phyloP scores from a whole-genome alignment of 2,329 filamentous ascomycete genomes.

The Monosporascus sp. region DNA sequence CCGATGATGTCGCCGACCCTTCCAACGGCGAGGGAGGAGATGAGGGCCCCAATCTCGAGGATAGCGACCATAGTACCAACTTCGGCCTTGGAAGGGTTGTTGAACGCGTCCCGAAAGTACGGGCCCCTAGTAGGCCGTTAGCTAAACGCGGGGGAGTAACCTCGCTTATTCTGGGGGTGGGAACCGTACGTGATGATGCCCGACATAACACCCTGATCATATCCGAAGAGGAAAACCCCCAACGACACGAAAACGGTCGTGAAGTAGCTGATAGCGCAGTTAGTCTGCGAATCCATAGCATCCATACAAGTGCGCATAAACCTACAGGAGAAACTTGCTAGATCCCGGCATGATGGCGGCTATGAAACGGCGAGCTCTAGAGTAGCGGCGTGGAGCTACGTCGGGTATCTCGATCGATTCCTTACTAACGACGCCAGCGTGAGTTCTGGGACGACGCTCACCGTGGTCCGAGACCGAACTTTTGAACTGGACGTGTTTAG shows the following conservation, averaged over 20 bases:
- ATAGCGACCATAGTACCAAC: conserved; percentile 98
- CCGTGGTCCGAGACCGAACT: conserved; percentile 38
- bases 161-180: not conserved
- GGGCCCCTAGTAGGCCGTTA: conserved; percentile 55
- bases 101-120: conserved; percentile 88
- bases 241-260: conserved; percentile 87
- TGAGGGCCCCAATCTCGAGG: conserved; percentile 86
- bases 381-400: conserved; percentile 58
- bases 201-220: conserved; percentile 89
- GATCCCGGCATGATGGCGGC: conserved; percentile 83
- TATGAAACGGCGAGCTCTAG: conserved; percentile 64
- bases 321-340: conserved; percentile 87
- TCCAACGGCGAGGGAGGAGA: conserved; percentile 82
- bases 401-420: conserved; percentile 81
- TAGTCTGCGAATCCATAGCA: conserved; percentile 8
- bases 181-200: conserved; percentile 58
- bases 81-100: conserved; percentile 79
- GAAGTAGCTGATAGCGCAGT: conserved; percentile 64
- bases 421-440: conserved; percentile 50
- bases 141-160: not conserved
- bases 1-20: conserved; percentile 89
- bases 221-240: conserved; percentile 84
- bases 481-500: conserved; percentile 68
- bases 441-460: conserved; percentile 29
- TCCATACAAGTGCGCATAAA: conserved; percentile 6